These are phyloP conservation scores for Pneumocystis jirovecii DNA, from an alignment of 1,139 yeast species.

Conservation along the genomic window DNA sequence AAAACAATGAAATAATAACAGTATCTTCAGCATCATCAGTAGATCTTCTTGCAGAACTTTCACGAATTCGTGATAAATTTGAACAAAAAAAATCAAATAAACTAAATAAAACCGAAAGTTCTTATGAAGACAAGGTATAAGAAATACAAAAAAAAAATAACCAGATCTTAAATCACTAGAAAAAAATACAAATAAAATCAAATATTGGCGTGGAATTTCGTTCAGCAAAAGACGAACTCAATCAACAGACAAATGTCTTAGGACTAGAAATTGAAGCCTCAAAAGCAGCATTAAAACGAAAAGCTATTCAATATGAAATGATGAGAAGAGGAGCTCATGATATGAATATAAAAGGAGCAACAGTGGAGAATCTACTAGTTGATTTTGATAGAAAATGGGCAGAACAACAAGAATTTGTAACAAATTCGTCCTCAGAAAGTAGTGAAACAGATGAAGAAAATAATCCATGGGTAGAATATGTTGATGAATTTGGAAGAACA, in stretches of 20 bases:
- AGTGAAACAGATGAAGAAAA: conserved; percentile 8
- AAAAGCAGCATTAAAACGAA: conserved; percentile 14
- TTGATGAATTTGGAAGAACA: conserved; percentile 14
- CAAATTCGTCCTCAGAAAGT: conserved; percentile 8
- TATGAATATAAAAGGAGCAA: conserved; percentile 10
- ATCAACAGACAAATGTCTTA: conserved; percentile 8
- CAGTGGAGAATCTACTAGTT: not conserved
- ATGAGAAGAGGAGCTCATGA: conserved; percentile 17
- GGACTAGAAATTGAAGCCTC: conserved; percentile 5
- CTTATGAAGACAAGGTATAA: conserved; percentile 20
- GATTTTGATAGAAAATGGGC: conserved; percentile 7
- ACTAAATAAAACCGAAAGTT: conserved; percentile 22
- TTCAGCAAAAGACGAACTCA: conserved; percentile 6
- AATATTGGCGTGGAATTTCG: conserved; percentile 13
- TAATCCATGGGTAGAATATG: conserved; percentile 20
- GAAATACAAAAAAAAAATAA: not conserved
- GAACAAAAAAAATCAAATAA: conserved; percentile 7
- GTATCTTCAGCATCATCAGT: conserved; percentile 16
- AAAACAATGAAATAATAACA: conserved; percentile 8
- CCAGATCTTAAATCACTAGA: not conserved
- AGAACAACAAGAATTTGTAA: conserved; percentile 4
- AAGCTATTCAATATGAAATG: conserved; percentile 16
- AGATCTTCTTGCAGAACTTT: conserved; percentile 18
- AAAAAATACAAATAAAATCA: conserved; percentile 2
- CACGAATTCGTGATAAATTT: conserved; percentile 15